These are phyloP conservation scores for Chondrostereum purpureum DNA, from an alignment of 1,284 basidiomycete species.

Conservation along the genomic window DNA sequence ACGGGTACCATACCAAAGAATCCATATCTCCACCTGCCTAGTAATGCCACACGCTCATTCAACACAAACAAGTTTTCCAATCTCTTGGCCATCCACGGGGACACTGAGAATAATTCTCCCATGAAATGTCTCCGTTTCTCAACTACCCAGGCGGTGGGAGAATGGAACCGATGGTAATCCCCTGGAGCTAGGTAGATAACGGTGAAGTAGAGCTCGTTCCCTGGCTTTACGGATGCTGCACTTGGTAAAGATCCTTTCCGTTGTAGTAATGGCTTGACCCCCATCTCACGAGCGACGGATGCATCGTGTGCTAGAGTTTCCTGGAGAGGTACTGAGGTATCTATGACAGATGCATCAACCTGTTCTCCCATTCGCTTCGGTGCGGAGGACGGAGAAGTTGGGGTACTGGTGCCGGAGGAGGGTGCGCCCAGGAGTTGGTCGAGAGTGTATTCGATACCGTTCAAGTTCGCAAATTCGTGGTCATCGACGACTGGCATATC, in stretches of 20 bases:
- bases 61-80: slow-evolving; percentile 93
- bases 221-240: slow-evolving; percentile 37
- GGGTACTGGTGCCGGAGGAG: slow-evolving; percentile 23
- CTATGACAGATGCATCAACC: slow-evolving; percentile 60
- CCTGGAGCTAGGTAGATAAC: slow-evolving; percentile 98
- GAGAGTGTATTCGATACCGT: slow-evolving; percentile 94
- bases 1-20: slow-evolving; percentile 98
- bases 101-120: slow-evolving; percentile 95
- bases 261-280: slow-evolving; percentile 36
- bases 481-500: slow-evolving; percentile 66
- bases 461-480: slow-evolving; percentile 90
- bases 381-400: slow-evolving; percentile 25
- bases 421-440: slow-evolving; percentile 68
- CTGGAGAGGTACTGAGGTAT: slow-evolving; percentile 41
- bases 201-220: slow-evolving; percentile 84
- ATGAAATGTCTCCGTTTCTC: slow-evolving; percentile 94
- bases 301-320: slow-evolving; percentile 59
- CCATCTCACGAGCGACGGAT: slow-evolving; percentile 64
- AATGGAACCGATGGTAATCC: slow-evolving; percentile 98
- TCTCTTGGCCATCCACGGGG: slow-evolving; percentile 91
- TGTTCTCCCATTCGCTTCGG: slow-evolving; percentile 50
- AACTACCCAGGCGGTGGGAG: slow-evolving; percentile 94
- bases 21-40: slow-evolving; percentile 92
- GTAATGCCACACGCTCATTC: slow-evolving; percentile 95
- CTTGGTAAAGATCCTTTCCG: slow-evolving; percentile 34